Percentiles rank a stretch among this genome's conserved stretches.
These are phyloP conservation scores for Bipolaris cookei DNA, from an alignment of 2,329 filamentous ascomycete genomes.

Conservation along the genomic window DNA sequence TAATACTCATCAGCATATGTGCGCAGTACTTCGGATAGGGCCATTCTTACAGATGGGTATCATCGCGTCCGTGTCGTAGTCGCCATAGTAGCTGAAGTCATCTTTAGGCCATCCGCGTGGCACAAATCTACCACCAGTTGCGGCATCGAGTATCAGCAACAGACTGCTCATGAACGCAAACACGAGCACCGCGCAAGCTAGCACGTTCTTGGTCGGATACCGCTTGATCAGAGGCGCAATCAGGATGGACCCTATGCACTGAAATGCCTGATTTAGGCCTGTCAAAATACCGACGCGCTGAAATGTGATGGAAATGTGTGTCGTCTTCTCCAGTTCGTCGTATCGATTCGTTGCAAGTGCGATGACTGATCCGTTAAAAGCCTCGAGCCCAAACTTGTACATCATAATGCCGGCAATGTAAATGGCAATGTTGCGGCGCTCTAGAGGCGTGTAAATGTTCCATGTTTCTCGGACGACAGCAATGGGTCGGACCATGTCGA, in stretches of 20 bases:
- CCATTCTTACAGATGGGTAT: slow-evolving; percentile 54
- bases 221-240: slow-evolving; percentile 59
- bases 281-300: slow-evolving; percentile 56
- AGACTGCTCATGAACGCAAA: slow-evolving; percentile 58
- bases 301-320: slow-evolving; percentile 51
- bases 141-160: slow-evolving; percentile 57
- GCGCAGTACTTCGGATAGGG: neutral
- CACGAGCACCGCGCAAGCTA: slow-evolving; percentile 53
- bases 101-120: slow-evolving; percentile 45
- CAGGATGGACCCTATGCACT: slow-evolving; percentile 59
- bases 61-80: slow-evolving; percentile 58
- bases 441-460: slow-evolving; percentile 46
- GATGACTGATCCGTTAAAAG: slow-evolving; percentile 59
- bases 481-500: slow-evolving; percentile 29
- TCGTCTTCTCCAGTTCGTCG: slow-evolving; percentile 52
- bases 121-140: slow-evolving; percentile 55
- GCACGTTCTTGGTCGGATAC: slow-evolving; percentile 56
- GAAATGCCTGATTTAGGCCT: slow-evolving; percentile 59
- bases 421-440: slow-evolving; percentile 49
- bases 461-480: slow-evolving; percentile 39
- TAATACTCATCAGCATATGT: slow-evolving; percentile 18
- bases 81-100: slow-evolving; percentile 56
- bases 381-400: slow-evolving; percentile 61
- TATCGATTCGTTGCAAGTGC: slow-evolving; percentile 59
- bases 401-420: slow-evolving; percentile 60